Conservation (phyloP, 305 asterid genomes). For the Ajuga reptans region DNA sequence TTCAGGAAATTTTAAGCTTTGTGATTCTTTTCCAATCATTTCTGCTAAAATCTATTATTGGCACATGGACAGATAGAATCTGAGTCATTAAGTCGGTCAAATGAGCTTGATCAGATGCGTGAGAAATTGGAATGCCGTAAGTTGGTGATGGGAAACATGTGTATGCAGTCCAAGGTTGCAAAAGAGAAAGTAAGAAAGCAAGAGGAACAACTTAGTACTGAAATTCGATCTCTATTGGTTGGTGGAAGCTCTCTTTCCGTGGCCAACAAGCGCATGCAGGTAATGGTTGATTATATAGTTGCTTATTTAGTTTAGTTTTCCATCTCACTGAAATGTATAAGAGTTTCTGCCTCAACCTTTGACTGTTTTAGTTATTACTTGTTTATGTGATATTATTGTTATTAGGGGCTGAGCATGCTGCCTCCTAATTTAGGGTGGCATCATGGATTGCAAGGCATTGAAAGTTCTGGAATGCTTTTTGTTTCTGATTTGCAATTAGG, state of each 20-base stretch:
- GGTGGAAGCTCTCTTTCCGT: slow-evolving; percentile 81
- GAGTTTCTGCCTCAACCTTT: slow-evolving; percentile 1
- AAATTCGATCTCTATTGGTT: slow-evolving; percentile 66
- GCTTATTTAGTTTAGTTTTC: neutral
- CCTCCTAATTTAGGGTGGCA: neutral
- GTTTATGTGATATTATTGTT: neutral
- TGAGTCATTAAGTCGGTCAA: slow-evolving; percentile 59
- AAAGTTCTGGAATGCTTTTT: neutral
- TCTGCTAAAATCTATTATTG: slow-evolving; percentile 21
- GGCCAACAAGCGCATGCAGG: slow-evolving; percentile 79
- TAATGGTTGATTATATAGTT: slow-evolving; percentile 23
- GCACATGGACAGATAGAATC: slow-evolving; percentile 53
- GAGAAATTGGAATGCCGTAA: slow-evolving; percentile 72
- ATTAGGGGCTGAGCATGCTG: slow-evolving; percentile 1
- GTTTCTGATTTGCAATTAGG: neutral
- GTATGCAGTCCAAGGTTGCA: slow-evolving; percentile 74
- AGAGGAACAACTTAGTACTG: slow-evolving; percentile 76
- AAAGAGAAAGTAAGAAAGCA: slow-evolving; percentile 77
- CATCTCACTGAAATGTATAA: slow-evolving; percentile 5
- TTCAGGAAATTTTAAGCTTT: neutral
- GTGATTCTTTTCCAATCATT: slow-evolving; percentile 2
- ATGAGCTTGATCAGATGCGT: slow-evolving; percentile 75
- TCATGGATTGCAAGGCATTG: neutral
- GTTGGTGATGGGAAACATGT: slow-evolving; percentile 89
- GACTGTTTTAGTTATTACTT: neutral